Evolutionary conservation across 441 rosid species (phyloP), one percentile per base, ranked within the genome.

Genomic region (Populus hybrid): DNA sequence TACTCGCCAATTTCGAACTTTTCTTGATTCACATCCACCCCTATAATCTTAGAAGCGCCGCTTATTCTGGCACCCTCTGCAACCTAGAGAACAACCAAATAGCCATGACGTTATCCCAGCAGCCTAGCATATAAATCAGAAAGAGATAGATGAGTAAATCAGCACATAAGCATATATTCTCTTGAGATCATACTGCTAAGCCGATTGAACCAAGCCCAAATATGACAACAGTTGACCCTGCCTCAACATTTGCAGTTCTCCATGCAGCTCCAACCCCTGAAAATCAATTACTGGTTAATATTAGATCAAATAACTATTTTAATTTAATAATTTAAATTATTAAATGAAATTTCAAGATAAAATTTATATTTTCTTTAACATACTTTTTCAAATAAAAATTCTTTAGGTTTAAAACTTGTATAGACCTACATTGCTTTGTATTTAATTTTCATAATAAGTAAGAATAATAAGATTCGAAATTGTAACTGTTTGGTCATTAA

Each of bases 171-270:
- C 20, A 50, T 12, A 5, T 23, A 63, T 40, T n/a, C 24, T 65
- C 61, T 6, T 14, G 26, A 72, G 66, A 74, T 65, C 86, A 68
- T 92, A 93, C 99, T 28, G 98, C 99, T 81, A 95, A 76, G 61
- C 97, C 98, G 35, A 95, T 86, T 40, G 97, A 88, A 24, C 99
- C 98, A 35, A 93, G 87, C 78, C 99, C 98, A 81, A 93, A 88
- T 59, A 95, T 90, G 61, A 84, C 99, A 80, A 93, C 95, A 21
- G 93, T 93, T 69, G 98, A 91, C 85, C 98, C 98, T 23, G 87
- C 76, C 81, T 92, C 93, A 70, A 95, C 99, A 63, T 91, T 83
- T 40, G 96, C 99, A 23, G 93, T 88, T 86, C 79, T 89, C 93
- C 90, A 91, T 67, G 97, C 94, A 83, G 96, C 98, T 69, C 97